A percentile compares a stretch with the other conserved stretches of the same genome.
These are phyloP conservation scores for Candida loeiensis DNA, from an alignment of 805 yeast species.

Conservation along the genomic window DNA sequence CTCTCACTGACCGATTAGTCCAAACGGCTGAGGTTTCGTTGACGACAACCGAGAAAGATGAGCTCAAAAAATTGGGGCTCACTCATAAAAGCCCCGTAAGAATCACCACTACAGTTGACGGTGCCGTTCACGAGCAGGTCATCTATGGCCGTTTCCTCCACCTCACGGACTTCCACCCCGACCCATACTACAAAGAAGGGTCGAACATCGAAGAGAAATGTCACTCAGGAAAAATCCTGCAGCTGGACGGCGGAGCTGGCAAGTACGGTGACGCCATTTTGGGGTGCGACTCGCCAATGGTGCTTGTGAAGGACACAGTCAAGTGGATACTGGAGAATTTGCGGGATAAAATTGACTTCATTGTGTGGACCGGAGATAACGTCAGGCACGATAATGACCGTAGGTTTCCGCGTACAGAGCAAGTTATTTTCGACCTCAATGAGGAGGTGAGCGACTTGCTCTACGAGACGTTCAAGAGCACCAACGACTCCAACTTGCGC, in stretches of 20 bases:
- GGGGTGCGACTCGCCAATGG: conserved; percentile 76
- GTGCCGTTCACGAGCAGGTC: conserved; percentile 16
- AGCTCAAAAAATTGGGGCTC: conserved; percentile 25
- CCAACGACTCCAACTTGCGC: conserved; percentile 37
- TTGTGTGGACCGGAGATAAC: conserved; percentile 90
- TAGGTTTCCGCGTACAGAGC: conserved; percentile 66
- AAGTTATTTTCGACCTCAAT: conserved; percentile 67
- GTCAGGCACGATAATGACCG: conserved; percentile 83
- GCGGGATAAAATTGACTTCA: conserved; percentile 76
- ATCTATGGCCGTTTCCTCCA: conserved; percentile 81
- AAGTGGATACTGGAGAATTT: conserved; percentile 63
- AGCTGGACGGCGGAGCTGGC: conserved; percentile 41
- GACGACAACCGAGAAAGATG: conserved; percentile 4
- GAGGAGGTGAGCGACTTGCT: conserved; percentile 51
- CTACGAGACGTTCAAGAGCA: conserved; percentile 49
- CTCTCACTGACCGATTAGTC: background rate
- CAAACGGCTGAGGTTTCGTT: conserved; percentile 1
- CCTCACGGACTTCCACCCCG: conserved; percentile 85
- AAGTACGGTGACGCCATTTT: conserved; percentile 69
- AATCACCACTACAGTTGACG: conserved; percentile 20
- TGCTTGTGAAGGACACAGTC: conserved; percentile 58
- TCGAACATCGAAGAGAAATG: conserved; percentile 47
- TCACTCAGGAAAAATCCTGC: conserved; percentile 49
- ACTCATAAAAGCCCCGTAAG: conserved; percentile 31
- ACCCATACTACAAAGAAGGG: conserved; percentile 57